A percentile compares a stretch with the other conserved stretches of the same genome.
These are phyloP conservation scores for Malassezia dermatis DNA, from an alignment of 1,284 basidiomycete genomes.

Conservation along the genomic window DNA sequence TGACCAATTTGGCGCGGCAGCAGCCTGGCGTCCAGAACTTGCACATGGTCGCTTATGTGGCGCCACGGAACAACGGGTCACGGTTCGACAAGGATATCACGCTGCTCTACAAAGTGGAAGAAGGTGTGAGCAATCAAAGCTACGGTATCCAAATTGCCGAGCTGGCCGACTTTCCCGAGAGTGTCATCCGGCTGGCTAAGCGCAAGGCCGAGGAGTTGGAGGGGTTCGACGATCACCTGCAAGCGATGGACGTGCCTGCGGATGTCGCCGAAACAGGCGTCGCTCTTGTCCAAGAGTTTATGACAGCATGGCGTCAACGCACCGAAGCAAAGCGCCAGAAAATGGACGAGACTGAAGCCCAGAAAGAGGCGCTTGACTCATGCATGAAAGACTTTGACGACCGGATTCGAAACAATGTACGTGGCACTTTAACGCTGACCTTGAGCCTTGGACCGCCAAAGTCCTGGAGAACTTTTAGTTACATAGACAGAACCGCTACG, in stretches of 20 bases:
- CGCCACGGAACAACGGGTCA: conserved; percentile 50
- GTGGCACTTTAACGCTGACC: background rate
- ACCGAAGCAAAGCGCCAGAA: background rate
- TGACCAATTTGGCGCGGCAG: conserved; percentile 80
- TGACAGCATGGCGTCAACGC: conserved; percentile 6
- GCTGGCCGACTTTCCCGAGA: conserved; percentile 88
- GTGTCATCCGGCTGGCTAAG: conserved; percentile 84
- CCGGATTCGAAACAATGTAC: conserved; percentile 9
- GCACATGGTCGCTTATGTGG: conserved; percentile 89
- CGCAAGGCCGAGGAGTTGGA: conserved; percentile 92
- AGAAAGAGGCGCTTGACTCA: conserved; percentile 4
- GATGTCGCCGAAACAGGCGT: conserved; percentile 4
- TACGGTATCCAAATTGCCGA: conserved; percentile 98
- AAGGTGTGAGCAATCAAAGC: conserved; percentile 66
- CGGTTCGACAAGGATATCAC: conserved; percentile 58
- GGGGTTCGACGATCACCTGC: conserved; percentile 59
- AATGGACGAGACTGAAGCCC: background rate
- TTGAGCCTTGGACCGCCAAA: conserved; percentile 14
- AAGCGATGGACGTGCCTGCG: background rate
- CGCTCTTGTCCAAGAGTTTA: conserved; percentile 13
- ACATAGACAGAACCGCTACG: background rate
- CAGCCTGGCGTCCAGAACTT: conserved; percentile 80
- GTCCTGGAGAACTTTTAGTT: conserved; percentile 9
- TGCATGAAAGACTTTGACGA: conserved; percentile 12
- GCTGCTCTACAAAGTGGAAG: conserved; percentile 81